Conservation (phyloP, 2,329 filamentous ascomycete species). For the Tolypocladium guangdongense region DNA sequence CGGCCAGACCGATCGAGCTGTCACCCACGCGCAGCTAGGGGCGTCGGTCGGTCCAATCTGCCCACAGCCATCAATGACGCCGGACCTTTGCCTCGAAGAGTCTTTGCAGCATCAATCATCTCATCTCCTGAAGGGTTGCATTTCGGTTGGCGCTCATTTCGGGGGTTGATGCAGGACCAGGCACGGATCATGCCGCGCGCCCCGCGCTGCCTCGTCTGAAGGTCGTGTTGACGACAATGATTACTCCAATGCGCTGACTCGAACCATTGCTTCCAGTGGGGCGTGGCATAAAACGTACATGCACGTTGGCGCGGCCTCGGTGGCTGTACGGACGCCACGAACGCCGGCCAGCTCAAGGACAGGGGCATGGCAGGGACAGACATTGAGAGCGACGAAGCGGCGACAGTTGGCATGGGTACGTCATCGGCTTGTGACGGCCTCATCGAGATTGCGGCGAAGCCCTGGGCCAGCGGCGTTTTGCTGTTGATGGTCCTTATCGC, state of each 20-base stretch:
- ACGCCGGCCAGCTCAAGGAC: neutral
- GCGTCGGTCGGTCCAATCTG: neutral
- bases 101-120: neutral
- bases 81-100: neutral
- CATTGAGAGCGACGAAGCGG: neutral
- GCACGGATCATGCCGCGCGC: neutral
- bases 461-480: neutral
- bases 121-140: neutral
- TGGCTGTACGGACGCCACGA: neutral
- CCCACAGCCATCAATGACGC: neutral
- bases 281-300: neutral
- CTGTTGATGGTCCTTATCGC: neutral
- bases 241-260: neutral
- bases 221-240: neutral
- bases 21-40: neutral
- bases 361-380: neutral
- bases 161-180: neutral
- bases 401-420: neutral
- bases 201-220: neutral
- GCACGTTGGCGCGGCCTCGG: neutral
- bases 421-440: slow-evolving; percentile 1
- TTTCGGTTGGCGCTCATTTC: neutral
- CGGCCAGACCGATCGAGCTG: neutral
- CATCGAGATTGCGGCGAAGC: slow-evolving; percentile 1
- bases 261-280: neutral